A percentile compares a stretch with the other conserved stretches of the same genome.
Evolutionary conservation across 2,329 filamentous ascomycete genomes (phyloP).

Genomic region (Verticillium klebahnii): DNA sequence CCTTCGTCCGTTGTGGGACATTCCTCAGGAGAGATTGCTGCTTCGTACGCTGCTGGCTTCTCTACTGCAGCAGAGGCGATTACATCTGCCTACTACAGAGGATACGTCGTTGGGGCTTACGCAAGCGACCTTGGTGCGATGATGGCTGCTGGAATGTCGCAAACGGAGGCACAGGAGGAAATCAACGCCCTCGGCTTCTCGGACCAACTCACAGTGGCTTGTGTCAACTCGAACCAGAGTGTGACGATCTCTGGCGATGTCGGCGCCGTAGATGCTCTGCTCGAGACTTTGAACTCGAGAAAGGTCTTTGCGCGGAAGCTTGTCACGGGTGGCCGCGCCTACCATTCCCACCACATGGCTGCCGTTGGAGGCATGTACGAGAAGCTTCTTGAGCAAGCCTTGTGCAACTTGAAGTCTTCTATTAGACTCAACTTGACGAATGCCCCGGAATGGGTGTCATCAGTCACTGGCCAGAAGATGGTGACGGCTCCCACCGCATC

Average conservation of each 20-base stretch:
- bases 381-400: background rate
- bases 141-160: conserved; percentile 1
- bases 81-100: conserved; percentile 13
- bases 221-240: conserved; percentile 21
- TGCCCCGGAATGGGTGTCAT: background rate
- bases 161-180: background rate
- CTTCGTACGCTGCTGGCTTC: conserved; percentile 11
- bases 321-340: conserved; percentile 30
- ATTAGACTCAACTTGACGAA: conserved; percentile 9
- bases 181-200: conserved; percentile 14
- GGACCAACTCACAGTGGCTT: conserved; percentile 18
- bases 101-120: conserved; percentile 5
- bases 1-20: conserved; percentile 10
- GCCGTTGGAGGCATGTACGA: conserved; percentile 8
- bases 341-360: conserved; percentile 35
- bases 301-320: conserved; percentile 24
- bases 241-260: conserved; percentile 22
- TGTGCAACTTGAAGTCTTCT: background rate
- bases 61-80: conserved; percentile 12
- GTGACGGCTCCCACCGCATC: conserved; percentile 1
- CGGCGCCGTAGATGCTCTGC: conserved; percentile 19
- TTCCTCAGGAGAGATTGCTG: conserved; percentile 13
- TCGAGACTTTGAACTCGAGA: conserved; percentile 16
- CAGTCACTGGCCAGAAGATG: conserved; percentile 1
- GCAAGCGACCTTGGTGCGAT: background rate